A percentile compares a stretch with the other conserved stretches of the same genome.
Evolutionary conservation across 2,329 filamentous ascomycete species (phyloP).

Genomic region (Kalmusia sp.): DNA sequence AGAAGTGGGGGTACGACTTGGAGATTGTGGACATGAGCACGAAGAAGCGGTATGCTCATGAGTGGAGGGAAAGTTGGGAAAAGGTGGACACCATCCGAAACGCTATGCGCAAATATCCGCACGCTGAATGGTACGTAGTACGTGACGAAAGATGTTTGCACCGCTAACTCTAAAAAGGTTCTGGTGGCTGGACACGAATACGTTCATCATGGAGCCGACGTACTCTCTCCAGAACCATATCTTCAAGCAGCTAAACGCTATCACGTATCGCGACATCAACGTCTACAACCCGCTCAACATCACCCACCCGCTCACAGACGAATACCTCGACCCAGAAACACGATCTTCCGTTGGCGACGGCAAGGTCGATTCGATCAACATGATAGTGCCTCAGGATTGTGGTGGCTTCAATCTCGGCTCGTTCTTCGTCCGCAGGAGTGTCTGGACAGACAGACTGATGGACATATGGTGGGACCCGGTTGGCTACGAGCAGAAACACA

Average conservation of each 20-base stretch:
- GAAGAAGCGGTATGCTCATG: conserved; percentile 97
- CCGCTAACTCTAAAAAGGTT: conserved; percentile 71
- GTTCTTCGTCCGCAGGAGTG: conserved; percentile 85
- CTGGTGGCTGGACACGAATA: conserved; percentile 99
- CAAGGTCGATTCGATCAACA: conserved; percentile 78
- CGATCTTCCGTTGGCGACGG: conserved; percentile 79
- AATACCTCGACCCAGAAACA: conserved; percentile 78
- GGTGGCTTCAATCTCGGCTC: conserved; percentile 95
- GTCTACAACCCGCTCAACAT: conserved; percentile 95
- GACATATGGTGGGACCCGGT: conserved; percentile 99
- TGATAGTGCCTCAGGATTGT: conserved; percentile 92
- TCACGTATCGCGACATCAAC: conserved; percentile 95
- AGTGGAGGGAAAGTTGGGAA: conserved; percentile 99
- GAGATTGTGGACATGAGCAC: conserved; percentile 99
- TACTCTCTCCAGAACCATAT: conserved; percentile 90
- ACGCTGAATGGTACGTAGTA: conserved; percentile 85
- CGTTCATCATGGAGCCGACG: conserved; percentile 94
- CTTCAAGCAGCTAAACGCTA: conserved; percentile 77
- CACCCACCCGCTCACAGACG: conserved; percentile 76
- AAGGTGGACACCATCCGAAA: conserved; percentile 94
- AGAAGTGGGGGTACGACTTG: conserved; percentile 90
- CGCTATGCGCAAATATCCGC: conserved; percentile 88
- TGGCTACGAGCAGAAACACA: conserved; percentile 96
- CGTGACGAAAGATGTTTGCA: neutral
- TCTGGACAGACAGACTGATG: conserved; percentile 89